A percentile compares a stretch with the other conserved stretches of the same genome.
These are phyloP conservation scores for Solanum tarijense DNA, from an alignment of 257 asterid genomes.

Conservation along the genomic window DNA sequence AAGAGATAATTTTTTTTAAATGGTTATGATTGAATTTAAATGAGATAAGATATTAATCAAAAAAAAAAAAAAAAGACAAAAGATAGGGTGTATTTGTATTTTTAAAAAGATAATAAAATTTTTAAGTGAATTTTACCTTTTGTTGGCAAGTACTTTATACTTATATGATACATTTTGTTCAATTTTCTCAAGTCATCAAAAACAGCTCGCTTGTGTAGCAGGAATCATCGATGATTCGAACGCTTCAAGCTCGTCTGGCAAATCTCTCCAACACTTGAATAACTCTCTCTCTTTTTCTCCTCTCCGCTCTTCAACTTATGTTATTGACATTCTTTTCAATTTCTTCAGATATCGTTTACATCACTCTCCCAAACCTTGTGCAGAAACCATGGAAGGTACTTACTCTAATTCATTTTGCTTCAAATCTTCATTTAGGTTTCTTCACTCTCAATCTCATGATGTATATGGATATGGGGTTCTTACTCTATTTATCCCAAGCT, in stretches of 20 bases:
- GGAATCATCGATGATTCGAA: slow-evolving; percentile 7
- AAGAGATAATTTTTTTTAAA: too few species aligned
- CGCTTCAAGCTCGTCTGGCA: slow-evolving; percentile 25
- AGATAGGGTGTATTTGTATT: too few species aligned
- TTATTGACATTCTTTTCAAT: neutral
- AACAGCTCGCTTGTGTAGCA: neutral
- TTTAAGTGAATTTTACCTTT: too few species aligned
- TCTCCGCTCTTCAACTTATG: neutral
- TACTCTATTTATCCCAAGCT: neutral
- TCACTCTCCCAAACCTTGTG: neutral
- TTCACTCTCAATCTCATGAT: neutral
- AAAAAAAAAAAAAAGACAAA: too few species aligned
- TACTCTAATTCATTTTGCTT: neutral
- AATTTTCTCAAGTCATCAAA: too few species aligned
- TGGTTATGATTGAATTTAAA: too few species aligned
- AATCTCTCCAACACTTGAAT: slow-evolving; percentile 13
- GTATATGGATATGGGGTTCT: neutral
- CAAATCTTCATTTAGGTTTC: neutral
- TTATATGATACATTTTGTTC: too few species aligned
- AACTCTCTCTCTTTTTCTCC: neutral
- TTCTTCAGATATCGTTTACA: slow-evolving; percentile 4
- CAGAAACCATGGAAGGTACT: slow-evolving; percentile 30
- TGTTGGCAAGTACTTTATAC: too few species aligned
- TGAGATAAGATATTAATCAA: too few species aligned
- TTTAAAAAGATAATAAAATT: too few species aligned